Evolutionary conservation across 2,329 filamentous ascomycete species (phyloP).

Genomic region (Nothophaeocryptopus gaeumannii): DNA sequence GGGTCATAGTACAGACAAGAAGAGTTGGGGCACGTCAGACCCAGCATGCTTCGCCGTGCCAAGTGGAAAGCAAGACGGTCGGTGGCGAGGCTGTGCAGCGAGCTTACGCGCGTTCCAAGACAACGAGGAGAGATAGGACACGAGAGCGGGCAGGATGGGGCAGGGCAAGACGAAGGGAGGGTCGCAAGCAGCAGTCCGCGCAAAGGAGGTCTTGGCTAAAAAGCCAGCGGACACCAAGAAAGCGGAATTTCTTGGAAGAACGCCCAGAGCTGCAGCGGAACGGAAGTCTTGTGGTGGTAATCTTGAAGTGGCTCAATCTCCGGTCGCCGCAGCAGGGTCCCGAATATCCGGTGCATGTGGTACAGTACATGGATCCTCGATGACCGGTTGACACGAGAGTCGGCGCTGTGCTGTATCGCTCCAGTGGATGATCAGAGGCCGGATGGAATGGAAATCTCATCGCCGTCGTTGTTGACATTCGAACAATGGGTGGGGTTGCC

Average conservation of each 20-base stretch:
- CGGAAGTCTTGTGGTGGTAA: slow-evolving; percentile 7
- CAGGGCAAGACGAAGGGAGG: too few species aligned
- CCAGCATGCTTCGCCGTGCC: too few species aligned
- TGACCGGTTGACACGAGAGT: not conserved
- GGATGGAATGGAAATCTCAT: too few species aligned
- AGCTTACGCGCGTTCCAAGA: slow-evolving; percentile 2
- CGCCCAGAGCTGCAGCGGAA: slow-evolving; percentile 7
- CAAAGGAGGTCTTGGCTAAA: slow-evolving; percentile 1
- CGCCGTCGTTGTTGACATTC: too few species aligned
- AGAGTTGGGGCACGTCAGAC: too few species aligned
- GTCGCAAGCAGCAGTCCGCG: too few species aligned
- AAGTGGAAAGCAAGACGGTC: too few species aligned
- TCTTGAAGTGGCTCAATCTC: slow-evolving; percentile 6
- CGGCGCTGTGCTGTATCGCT: not conserved
- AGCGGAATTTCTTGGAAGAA: slow-evolving; percentile 13
- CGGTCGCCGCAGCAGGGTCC: not conserved
- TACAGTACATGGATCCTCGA: not conserved
- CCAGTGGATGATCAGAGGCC: too few species aligned
- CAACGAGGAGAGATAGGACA: not conserved
- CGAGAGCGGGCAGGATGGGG: too few species aligned
- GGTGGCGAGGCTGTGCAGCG: too few species aligned
- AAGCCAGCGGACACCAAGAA: slow-evolving; percentile 12
- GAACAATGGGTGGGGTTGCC: too few species aligned
- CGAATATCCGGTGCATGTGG: not conserved
- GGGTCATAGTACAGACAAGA: too few species aligned